phyloP scores from a whole-genome alignment of 2,329 filamentous ascomycete genomes.

The Madurella fahalii region DNA sequence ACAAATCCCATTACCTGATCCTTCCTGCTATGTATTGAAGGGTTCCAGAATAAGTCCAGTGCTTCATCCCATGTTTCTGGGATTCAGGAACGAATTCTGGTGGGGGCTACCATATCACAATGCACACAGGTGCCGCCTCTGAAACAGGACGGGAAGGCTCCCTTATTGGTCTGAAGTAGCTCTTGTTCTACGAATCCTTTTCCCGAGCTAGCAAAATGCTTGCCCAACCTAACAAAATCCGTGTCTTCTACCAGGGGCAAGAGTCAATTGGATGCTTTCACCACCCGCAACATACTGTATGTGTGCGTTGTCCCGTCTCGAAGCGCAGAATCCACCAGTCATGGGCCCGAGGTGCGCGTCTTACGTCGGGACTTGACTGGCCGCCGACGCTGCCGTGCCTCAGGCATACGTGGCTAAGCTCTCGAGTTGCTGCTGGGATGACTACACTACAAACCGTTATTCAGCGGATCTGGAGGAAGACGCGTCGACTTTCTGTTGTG shows the following conservation, averaged over 20 bases:
- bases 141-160: not conserved
- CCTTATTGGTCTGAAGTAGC: not conserved
- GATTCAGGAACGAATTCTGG: not conserved
- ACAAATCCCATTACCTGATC: not conserved
- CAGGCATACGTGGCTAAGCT: too few relatives aligned
- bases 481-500: too few relatives aligned
- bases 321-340: not conserved
- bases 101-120: not conserved
- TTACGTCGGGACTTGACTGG: too few relatives aligned
- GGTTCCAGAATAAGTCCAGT: not conserved
- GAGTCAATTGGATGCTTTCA: not conserved
- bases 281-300: not conserved
- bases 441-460: too few relatives aligned
- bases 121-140: not conserved
- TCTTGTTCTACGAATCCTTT: not conserved
- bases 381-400: too few relatives aligned
- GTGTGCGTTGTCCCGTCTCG: not conserved
- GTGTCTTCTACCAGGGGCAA: not conserved
- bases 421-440: too few relatives aligned
- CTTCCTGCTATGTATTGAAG: not conserved
- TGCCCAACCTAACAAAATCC: too few relatives aligned
- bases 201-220: not conserved
- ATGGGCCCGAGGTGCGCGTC: not conserved
- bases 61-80: slow-evolving; percentile 11
- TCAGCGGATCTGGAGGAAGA: too few relatives aligned